Conservation (phyloP, 495 filamentous ascomycete species). For the Annulohypoxylon maeteangense region DNA sequence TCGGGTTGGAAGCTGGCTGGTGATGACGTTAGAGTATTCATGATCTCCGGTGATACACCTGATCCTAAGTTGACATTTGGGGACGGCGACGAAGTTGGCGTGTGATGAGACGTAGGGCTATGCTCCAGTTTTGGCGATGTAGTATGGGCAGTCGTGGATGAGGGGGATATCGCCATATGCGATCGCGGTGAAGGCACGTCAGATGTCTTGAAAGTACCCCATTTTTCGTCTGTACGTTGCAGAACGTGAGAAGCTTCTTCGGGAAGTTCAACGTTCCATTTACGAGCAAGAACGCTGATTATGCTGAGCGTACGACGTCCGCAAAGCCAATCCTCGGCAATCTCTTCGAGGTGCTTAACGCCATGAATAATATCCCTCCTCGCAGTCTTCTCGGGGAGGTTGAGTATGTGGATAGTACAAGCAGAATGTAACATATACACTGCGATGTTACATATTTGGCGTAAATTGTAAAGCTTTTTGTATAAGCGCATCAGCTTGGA, state of each 20-base stretch:
- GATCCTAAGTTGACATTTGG: conserved; percentile 24
- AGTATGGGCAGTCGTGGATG: conserved; percentile 35
- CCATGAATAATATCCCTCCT: conserved; percentile 89
- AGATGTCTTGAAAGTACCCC: conserved; percentile 63
- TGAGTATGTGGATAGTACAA: conserved; percentile 93
- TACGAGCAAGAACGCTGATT: conserved; percentile 82
- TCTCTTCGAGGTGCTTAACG: conserved; percentile 93
- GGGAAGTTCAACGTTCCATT: conserved; percentile 89
- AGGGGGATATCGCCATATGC: conserved; percentile 44
- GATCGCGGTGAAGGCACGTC: conserved; percentile 65
- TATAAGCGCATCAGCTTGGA: conserved; percentile 93
- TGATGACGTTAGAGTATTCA: conserved; percentile 34
- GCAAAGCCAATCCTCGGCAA: conserved; percentile 93
- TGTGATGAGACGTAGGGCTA: conserved; percentile 43
- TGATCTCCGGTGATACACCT: conserved; percentile 43
- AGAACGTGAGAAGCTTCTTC: conserved; percentile 82
- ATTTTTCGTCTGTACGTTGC: conserved; percentile 68
- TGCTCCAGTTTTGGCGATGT: conserved; percentile 42
- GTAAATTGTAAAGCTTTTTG: conserved; percentile 87
- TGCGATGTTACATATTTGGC: conserved; percentile 93
- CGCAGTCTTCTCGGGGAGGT: conserved; percentile 89
- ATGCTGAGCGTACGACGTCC: conserved; percentile 87
- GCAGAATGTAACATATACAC: conserved; percentile 96
- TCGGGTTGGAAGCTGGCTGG: conserved; percentile 36
- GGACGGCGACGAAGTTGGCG: conserved; percentile 42